Conservation (phyloP, 352 stramenopile genomes). For the Thalassiosira hispida region DNA sequence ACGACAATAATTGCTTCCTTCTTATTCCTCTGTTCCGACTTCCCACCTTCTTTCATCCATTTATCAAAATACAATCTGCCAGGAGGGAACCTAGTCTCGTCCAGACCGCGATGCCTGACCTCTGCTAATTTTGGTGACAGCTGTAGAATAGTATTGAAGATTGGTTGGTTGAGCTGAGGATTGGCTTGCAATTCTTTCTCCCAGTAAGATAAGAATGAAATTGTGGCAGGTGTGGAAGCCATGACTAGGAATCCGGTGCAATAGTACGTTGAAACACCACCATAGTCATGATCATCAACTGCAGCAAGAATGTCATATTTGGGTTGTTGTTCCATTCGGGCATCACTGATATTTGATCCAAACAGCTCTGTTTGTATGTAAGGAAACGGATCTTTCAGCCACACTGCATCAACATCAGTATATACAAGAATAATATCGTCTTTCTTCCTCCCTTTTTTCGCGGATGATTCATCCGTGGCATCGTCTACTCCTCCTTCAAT, state of each 20-base stretch:
- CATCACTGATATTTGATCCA: not conserved
- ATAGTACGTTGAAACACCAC: slow-evolving; percentile 24
- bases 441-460: not conserved
- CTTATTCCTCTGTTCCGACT: slow-evolving; percentile 4
- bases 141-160: slow-evolving; percentile 37
- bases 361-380: slow-evolving; percentile 27
- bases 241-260: slow-evolving; percentile 47
- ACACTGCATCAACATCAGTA: slow-evolving; percentile 44
- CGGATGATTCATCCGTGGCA: not conserved
- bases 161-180: slow-evolving; percentile 47
- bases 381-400: slow-evolving; percentile 34
- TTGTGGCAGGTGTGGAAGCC: not conserved
- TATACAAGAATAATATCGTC: slow-evolving; percentile 29
- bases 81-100: slow-evolving; percentile 26
- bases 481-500: not conserved
- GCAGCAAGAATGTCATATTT: slow-evolving; percentile 35
- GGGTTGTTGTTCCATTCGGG: not conserved
- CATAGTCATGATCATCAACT: slow-evolving; percentile 31
- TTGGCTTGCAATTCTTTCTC: slow-evolving; percentile 25
- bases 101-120: slow-evolving; percentile 12
- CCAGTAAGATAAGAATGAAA: slow-evolving; percentile 37
- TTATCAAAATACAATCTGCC: slow-evolving; percentile 40
- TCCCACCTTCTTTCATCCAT: slow-evolving; percentile 13
- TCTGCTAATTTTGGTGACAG: not conserved
- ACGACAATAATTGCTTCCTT: slow-evolving; percentile 27